phyloP scores from a whole-genome alignment of 805 yeast species.

The Yarrowia hollandica region DNA sequence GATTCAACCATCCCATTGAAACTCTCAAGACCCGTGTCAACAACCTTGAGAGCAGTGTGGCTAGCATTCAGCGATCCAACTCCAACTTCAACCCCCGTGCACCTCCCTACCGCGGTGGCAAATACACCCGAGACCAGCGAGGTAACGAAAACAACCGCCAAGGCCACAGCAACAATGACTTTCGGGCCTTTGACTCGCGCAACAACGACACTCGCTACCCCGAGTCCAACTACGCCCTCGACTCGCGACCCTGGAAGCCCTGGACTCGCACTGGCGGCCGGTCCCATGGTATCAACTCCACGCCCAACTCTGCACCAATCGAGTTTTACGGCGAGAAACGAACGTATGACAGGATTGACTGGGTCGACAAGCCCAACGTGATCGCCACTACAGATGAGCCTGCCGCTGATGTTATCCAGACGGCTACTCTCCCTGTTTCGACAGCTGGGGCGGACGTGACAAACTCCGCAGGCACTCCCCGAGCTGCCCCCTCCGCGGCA shows the following conservation, averaged over 20 bases:
- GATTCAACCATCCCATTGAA: constrained; percentile 4
- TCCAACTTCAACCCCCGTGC: constrained; percentile 19
- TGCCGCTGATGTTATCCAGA: background rate
- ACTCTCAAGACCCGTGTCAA: constrained; percentile 5
- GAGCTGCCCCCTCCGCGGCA: background rate
- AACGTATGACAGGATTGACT: background rate
- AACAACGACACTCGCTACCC: background rate
- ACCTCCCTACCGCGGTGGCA: constrained; percentile 15
- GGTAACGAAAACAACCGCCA: constrained; percentile 13
- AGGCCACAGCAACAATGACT: background rate
- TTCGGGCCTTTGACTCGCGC: background rate
- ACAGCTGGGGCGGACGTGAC: no score
- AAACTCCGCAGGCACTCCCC: no score
- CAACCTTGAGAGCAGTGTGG: background rate
- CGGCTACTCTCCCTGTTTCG: background rate
- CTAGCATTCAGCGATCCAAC: background rate
- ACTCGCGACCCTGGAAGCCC: constrained; percentile 18
- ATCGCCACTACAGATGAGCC: background rate
- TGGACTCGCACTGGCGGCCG: constrained; percentile 9
- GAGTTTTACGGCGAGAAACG: constrained; percentile 19
- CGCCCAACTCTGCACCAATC: constrained; percentile 19
- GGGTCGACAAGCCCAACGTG: background rate
- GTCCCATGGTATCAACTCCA: background rate
- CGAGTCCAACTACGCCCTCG: background rate
- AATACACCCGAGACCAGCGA: background rate